phyloP scores from a whole-genome alignment of 1,284 basidiomycete species.

The Rhodofomes roseus region DNA sequence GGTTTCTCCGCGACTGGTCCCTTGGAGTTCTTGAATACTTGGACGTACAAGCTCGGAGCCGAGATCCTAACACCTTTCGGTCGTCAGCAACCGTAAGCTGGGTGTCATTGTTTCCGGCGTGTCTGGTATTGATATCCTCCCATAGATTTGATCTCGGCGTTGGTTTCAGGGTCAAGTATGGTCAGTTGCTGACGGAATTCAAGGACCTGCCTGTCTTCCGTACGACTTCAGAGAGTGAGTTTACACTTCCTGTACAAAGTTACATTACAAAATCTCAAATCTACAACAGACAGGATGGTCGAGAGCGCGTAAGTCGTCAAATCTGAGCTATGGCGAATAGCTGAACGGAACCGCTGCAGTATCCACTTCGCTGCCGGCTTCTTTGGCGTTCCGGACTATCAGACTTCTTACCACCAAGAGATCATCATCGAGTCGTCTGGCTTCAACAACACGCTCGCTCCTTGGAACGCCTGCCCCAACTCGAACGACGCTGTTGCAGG shows the following conservation, averaged over 20 bases:
- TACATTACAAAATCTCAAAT: not conserved
- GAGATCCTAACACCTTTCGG: constrained; percentile 58
- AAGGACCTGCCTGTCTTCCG: constrained; percentile 54
- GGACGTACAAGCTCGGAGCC: constrained; percentile 52
- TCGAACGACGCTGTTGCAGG: constrained; percentile 32
- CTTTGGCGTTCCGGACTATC: constrained; percentile 51
- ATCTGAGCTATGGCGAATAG: not conserved
- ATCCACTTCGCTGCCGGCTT: constrained; percentile 58
- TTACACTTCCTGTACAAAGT: not conserved
- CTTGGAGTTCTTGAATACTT: constrained; percentile 50
- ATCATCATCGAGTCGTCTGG: constrained; percentile 49
- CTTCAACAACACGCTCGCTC: constrained; percentile 58
- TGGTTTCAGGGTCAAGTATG: constrained; percentile 53
- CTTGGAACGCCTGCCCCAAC: constrained; percentile 43
- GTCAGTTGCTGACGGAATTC: constrained; percentile 51
- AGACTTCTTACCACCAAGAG: constrained; percentile 43
- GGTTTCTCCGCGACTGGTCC: constrained; percentile 42
- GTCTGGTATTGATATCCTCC: not conserved
- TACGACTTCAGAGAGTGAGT: constrained; percentile 50
- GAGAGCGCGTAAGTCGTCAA: constrained; percentile 45
- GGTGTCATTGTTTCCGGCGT: not conserved
- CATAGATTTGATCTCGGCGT: constrained; percentile 46
- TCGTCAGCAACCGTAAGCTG: constrained; percentile 44
- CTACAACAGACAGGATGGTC: constrained; percentile 39
- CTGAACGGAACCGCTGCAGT: constrained; percentile 19